Evolutionary conservation across 768 basidiomycete species (phyloP), one percentile per base, ranked within the genome.

Genomic region (Xerocomellus chrysenteron): DNA sequence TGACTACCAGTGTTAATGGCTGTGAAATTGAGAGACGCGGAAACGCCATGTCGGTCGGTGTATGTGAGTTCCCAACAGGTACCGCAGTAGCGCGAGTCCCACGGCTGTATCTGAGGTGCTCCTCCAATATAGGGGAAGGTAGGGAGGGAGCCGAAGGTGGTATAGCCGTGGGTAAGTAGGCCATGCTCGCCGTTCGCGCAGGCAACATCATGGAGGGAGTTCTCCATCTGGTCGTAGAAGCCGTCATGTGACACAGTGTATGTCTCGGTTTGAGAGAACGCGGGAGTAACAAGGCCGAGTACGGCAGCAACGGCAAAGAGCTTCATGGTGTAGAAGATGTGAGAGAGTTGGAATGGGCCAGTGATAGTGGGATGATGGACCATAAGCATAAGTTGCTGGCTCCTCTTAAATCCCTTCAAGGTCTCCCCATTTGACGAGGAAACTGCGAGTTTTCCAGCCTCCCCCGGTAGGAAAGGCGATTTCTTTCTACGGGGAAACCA

Each of bases 21-120:
- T 4, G 81, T 68, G 13, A 86, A 65, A 43, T 77, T 77, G 67
- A 85, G 74, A 52, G 66, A 78, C 54, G 58, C 75, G 24, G 64
- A 67, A 2, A 55, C 59, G 6, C 74, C 73, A 10, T 64, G 50
- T 8, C 57, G 35, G 52, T 56, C 12, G 37, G 74, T 74, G 68
- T 77, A 86, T 6, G 79, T 78, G 59, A 87, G 65, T 55, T 75
- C 52, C 84, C 84, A 88, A 69, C 87, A 88, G 26, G 78, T 76
- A 2, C 83, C 84, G 61, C 86, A 88, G 43, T 74, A 71, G 2
- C 67, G 56, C 1, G 83, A 85, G 65, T 82, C 76, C 69, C 72
- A 86, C 28, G 77, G 79, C 7, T 67, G 68, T 54, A 87, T 73
- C 37, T 77, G 82, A 16, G 75, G 72, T 1, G 76, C 80, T 1